Base-by-base conservation (phyloP, 2,329 filamentous ascomycete species). In the Sclerotinia subarctica region DNA sequence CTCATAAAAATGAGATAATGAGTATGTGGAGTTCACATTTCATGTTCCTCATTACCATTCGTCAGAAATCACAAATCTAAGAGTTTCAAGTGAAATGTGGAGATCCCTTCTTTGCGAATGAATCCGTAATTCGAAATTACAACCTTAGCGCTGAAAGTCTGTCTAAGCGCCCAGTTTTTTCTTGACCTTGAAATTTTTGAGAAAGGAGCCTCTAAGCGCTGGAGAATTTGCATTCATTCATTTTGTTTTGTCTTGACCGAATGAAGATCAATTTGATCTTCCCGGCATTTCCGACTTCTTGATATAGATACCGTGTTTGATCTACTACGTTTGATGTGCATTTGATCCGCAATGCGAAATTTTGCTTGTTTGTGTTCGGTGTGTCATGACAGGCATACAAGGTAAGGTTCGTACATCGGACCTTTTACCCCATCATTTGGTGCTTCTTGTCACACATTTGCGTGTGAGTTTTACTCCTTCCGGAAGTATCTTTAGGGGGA, bases 101-200 rank as follows among this genome's bases (percentile, higher is more conserved):
- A 21, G 7, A 56, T 35, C 21, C 29, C 29, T 56, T 56, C 32
- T 56, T 29, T 56, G 2, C 53, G 21, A 35, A 56, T 38, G 32
- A n/a, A 4, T 38, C 7, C 21, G 7, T 7, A 56, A n/a, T 35
- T 35, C 19, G 3, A 15, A 56, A 15, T n/a, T 56, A 21, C 7
- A 1, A n/a, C n/a, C 21, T 35, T 56, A 35, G 53, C 53, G 53
- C 53, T 56, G 29, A 17, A 38, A 21, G 29, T 29, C 29, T 56
- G 53, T 56, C 53, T 56, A 56, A 56, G 53, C 53, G 53, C 53
- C 32, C 53, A 15, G 38, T 38, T n/a, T 54, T 35, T n/a, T n/a
- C 29, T 35, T 56, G 29, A 7, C 35, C 5, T 15, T 56, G 29
- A 15, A 15, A 42, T 42, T 56, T 35, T 56, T 35, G 29, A 11